Conservation (phyloP, 768 basidiomycete species). For the Mycena rosella region DNA sequence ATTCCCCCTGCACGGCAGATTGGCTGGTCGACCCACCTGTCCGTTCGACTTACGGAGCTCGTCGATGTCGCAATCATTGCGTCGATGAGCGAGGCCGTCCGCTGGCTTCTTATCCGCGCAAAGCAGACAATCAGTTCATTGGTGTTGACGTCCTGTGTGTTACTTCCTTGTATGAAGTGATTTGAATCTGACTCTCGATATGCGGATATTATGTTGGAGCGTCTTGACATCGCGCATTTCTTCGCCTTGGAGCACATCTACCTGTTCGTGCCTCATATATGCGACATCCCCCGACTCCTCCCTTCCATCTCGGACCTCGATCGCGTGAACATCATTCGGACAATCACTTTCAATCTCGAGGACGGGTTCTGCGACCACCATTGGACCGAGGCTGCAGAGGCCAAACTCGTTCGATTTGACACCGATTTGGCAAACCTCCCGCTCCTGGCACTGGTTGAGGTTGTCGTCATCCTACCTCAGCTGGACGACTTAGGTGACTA, state of each 20-base stretch:
- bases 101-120: background rate
- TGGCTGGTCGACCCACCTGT: background rate
- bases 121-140: background rate
- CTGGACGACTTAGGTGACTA: background rate
- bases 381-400: background rate
- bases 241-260: background rate
- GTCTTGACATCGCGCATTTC: background rate
- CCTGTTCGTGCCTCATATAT: background rate
- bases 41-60: background rate
- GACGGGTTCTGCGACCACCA: background rate
- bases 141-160: background rate
- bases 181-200: background rate
- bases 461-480: background rate
- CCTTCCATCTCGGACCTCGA: background rate
- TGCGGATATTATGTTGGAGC: background rate
- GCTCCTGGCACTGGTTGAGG: background rate
- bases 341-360: slow-evolving; percentile 2
- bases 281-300: background rate
- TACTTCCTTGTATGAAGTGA: background rate
- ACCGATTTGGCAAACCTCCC: background rate
- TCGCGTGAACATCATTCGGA: background rate
- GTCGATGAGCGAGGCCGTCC: background rate
- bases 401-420: background rate
- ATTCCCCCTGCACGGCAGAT: background rate
- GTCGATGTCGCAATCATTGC: background rate